These are phyloP conservation scores for Chlamydomonas incerta DNA, from an alignment of 139 green algal genomes.

Conservation along the genomic window DNA sequence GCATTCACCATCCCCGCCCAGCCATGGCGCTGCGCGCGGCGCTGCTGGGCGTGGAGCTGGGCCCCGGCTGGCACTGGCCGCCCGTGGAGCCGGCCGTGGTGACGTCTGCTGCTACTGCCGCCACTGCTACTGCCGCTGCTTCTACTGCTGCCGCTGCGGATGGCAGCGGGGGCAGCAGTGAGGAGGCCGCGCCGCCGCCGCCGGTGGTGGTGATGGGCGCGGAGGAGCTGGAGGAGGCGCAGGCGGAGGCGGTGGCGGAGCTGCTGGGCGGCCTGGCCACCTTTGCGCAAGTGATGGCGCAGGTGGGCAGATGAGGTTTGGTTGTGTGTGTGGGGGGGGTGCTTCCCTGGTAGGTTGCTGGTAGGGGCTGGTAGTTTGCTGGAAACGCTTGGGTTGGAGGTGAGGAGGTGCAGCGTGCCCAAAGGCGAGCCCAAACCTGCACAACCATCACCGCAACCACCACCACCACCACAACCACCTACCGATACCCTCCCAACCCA, in stretches of 20 bases:
- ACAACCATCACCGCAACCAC: no score
- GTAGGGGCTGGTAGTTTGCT: no score
- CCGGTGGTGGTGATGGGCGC: neutral
- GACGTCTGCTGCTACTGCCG: neutral
- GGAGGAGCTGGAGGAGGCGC: conserved; percentile 19
- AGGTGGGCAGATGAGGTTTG: neutral
- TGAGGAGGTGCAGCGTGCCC: no score
- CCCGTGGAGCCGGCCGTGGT: neutral
- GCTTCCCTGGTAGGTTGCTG: no score
- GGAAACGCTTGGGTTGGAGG: no score
- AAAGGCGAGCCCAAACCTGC: no score
- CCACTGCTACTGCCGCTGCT: neutral
- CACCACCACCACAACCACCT: no score
- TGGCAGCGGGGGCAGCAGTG: neutral
- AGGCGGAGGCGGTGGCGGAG: conserved; percentile 28
- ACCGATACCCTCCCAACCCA: neutral
- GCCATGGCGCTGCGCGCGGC: conserved; percentile 10
- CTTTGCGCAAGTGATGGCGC: neutral
- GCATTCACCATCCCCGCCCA: neutral
- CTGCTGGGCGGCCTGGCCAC: neutral
- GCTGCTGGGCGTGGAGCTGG: conserved; percentile 15
- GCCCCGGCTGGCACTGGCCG: conserved; percentile 24
- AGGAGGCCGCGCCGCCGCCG: no score
- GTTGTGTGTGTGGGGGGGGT: no score
- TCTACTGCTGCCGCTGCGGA: no score